Percentiles rank a stretch among this genome's conserved stretches.
Evolutionary conservation across 495 filamentous ascomycete species (phyloP).

Genomic region (Penicillium egyptiacum): DNA sequence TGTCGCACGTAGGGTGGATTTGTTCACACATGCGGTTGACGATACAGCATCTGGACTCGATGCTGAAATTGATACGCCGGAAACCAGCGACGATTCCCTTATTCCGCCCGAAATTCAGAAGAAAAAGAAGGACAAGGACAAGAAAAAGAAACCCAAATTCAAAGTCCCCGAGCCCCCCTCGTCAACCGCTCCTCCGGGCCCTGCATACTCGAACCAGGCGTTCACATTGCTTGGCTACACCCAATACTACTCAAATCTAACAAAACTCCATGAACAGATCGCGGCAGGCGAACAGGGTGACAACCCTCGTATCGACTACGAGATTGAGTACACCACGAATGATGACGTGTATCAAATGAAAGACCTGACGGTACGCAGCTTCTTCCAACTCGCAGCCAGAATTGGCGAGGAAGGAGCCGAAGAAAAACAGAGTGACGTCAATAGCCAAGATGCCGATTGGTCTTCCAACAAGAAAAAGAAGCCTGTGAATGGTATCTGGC

Average conservation of each 20-base stretch:
- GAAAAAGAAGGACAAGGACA: slow-evolving; percentile 52
- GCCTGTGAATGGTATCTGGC: slow-evolving; percentile 59
- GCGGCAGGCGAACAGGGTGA: slow-evolving; percentile 23
- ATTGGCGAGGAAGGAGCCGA: slow-evolving; percentile 61
- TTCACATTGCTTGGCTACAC: slow-evolving; percentile 74
- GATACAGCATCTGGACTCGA: slow-evolving; percentile 20
- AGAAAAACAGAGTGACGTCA: slow-evolving; percentile 11
- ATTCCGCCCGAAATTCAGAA: slow-evolving; percentile 27
- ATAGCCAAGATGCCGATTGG: slow-evolving; percentile 18
- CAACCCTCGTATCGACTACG: slow-evolving; percentile 66
- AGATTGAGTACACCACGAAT: slow-evolving; percentile 82
- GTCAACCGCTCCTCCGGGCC: slow-evolving; percentile 72
- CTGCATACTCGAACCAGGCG: slow-evolving; percentile 86
- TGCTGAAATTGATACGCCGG: background rate
- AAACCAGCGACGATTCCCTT: slow-evolving; percentile 5
- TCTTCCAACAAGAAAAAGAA: slow-evolving; percentile 45
- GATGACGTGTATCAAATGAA: slow-evolving; percentile 73
- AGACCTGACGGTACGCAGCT: slow-evolving; percentile 84
- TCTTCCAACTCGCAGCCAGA: slow-evolving; percentile 71
- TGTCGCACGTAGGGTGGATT: slow-evolving; percentile 38
- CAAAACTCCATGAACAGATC: slow-evolving; percentile 72
- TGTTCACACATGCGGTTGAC: background rate
- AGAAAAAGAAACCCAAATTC: slow-evolving; percentile 61
- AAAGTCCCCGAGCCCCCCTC: slow-evolving; percentile 70
- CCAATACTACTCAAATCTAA: slow-evolving; percentile 94